These are phyloP conservation scores for Gamarada debralockiae DNA, from an alignment of 495 filamentous ascomycete species.

Conservation along the genomic window DNA sequence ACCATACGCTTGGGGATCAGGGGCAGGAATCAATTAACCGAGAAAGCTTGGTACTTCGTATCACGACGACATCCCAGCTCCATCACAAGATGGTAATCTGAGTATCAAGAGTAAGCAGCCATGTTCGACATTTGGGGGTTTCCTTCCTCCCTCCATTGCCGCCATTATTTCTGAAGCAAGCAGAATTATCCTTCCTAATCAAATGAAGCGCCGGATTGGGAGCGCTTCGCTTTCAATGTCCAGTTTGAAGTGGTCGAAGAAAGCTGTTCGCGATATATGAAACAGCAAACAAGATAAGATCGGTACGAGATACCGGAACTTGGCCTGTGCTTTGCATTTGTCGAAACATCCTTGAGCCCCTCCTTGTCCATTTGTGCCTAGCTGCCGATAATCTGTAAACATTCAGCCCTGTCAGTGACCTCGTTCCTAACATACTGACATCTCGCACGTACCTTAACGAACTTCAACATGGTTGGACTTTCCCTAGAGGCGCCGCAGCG, in stretches of 20 bases:
- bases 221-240: no score
- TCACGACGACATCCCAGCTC: background rate
- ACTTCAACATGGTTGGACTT: no score
- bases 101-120: background rate
- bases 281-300: slow-evolving; percentile 4
- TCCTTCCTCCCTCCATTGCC: no score
- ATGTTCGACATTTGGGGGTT: background rate
- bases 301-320: background rate
- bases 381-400: background rate
- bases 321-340: background rate
- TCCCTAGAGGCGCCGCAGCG: no score
- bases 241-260: no score
- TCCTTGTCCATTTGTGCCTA: background rate
- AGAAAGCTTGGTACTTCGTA: slow-evolving; percentile 4
- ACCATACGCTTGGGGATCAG: slow-evolving; percentile 6
- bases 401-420: no score
- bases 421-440: no score
- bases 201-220: no score
- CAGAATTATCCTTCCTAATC: no score
- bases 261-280: background rate
- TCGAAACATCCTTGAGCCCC: background rate
- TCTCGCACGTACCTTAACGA: no score
- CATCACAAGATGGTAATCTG: background rate
- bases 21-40: slow-evolving; percentile 3
- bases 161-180: no score